Percentiles rank a stretch among this genome's conserved stretches.
These are phyloP conservation scores for Diaporthe vaccinii DNA, from an alignment of 2,329 filamentous ascomycete species.

Conservation along the genomic window DNA sequence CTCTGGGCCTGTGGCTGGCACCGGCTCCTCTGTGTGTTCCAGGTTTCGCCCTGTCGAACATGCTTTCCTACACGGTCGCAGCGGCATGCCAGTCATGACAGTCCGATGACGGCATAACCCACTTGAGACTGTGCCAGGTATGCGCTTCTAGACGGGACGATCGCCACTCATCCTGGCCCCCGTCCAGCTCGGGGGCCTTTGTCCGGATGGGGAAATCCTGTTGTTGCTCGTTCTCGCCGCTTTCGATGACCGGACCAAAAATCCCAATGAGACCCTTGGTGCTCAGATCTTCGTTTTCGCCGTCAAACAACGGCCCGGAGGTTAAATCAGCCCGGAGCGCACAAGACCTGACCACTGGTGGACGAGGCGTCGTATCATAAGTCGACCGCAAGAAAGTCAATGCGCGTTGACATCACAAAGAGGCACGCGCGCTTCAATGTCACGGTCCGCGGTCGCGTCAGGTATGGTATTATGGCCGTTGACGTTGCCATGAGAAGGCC, in stretches of 20 bases:
- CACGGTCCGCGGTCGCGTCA: background rate
- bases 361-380: constrained; percentile 2
- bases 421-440: background rate
- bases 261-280: background rate
- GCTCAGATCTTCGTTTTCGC: background rate
- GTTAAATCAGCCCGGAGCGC: background rate
- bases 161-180: constrained; percentile 4
- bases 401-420: background rate
- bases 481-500: background rate
- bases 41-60: background rate
- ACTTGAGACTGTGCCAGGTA: constrained; percentile 17
- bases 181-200: background rate
- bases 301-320: constrained; percentile 23
- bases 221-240: background rate
- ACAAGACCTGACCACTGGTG: background rate
- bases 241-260: background rate
- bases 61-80: background rate
- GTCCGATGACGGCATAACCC: constrained; percentile 17
- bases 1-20: background rate
- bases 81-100: background rate
- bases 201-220: constrained; percentile 3
- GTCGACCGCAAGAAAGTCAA: background rate
- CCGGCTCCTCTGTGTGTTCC: background rate
- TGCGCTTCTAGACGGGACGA: background rate
- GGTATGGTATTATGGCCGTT: background rate